phyloP scores from a whole-genome alignment of 2,329 filamentous ascomycete species.

The Botrytis fabae region DNA sequence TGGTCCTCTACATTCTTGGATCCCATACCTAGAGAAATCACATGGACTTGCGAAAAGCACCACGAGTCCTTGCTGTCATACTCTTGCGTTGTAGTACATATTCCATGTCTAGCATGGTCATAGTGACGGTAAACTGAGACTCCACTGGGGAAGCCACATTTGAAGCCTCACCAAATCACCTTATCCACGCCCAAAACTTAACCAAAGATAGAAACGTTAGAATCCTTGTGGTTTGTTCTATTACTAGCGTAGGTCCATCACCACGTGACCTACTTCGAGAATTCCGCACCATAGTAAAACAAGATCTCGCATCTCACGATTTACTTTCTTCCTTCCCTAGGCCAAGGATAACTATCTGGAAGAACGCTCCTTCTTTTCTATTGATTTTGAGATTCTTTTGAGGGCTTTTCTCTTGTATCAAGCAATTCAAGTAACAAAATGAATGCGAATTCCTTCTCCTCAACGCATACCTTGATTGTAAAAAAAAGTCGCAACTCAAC shows the following conservation, averaged over 20 bases:
- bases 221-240: neutral
- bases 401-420: neutral
- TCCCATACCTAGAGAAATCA: too few species aligned
- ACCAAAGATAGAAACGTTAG: neutral
- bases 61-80: too few species aligned
- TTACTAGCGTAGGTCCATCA: accelerated
- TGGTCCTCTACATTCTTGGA: too few species aligned
- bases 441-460: neutral
- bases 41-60: too few species aligned
- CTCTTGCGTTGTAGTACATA: neutral
- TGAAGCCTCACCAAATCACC: neutral
- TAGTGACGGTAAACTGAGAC: neutral
- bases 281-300: neutral
- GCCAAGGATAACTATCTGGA: neutral
- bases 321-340: neutral
- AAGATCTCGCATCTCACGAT: neutral
- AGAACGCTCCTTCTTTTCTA: neutral
- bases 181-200: accelerated
- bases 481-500: neutral
- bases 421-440: neutral
- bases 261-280: neutral
- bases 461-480: neutral
- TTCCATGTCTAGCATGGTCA: neutral
- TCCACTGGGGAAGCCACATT: accelerated
- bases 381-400: neutral